phyloP scores from a whole-genome alignment of 2,329 filamentous ascomycete species.

The Tolypocladium tundrense region DNA sequence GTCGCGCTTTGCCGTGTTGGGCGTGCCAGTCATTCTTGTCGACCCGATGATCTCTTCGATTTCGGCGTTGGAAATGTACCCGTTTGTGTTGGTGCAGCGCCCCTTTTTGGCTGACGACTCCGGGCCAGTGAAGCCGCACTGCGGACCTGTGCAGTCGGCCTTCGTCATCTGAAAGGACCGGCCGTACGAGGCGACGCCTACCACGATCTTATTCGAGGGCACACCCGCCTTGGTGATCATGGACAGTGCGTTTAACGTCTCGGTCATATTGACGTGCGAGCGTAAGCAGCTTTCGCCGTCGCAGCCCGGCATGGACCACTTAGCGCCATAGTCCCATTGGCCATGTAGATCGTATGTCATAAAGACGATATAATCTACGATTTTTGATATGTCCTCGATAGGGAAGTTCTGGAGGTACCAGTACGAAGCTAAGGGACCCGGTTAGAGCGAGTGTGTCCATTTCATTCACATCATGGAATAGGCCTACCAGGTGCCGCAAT shows the following conservation, averaged over 20 bases:
- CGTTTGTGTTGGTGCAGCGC: conserved; percentile 14
- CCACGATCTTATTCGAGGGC: conserved; percentile 15
- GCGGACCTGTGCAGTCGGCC: conserved; percentile 13
- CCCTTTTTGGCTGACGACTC: conserved; percentile 14
- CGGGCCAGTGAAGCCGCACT: conserved; percentile 15
- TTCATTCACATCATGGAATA: too few relatives aligned
- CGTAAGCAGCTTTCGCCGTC: conserved; percentile 20
- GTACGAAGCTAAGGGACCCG: conserved; percentile 11
- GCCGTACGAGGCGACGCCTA: conserved; percentile 21
- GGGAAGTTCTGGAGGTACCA: conserved; percentile 24
- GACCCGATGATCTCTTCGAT: too few relatives aligned
- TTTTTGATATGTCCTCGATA: conserved; percentile 12
- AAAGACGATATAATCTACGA: conserved; percentile 23
- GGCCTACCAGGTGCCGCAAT: conserved; percentile 15
- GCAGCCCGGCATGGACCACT: conserved; percentile 15
- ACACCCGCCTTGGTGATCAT: conserved; percentile 26
- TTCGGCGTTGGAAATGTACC: conserved; percentile 10
- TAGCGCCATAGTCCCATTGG: conserved; percentile 17
- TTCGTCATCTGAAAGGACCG: conserved; percentile 22
- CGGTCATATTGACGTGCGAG: conserved; percentile 24
- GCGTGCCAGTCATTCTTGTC: too few relatives aligned
- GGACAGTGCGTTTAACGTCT: conserved; percentile 19
- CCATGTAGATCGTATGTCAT: conserved; percentile 27
- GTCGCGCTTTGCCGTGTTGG: too few relatives aligned
- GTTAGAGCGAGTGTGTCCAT: too few relatives aligned